Percentiles rank a stretch among this genome's conserved stretches.
These are phyloP conservation scores for Pseudophaeomoniella oleicola DNA, from an alignment of 2,329 filamentous ascomycete genomes.

Conservation along the genomic window DNA sequence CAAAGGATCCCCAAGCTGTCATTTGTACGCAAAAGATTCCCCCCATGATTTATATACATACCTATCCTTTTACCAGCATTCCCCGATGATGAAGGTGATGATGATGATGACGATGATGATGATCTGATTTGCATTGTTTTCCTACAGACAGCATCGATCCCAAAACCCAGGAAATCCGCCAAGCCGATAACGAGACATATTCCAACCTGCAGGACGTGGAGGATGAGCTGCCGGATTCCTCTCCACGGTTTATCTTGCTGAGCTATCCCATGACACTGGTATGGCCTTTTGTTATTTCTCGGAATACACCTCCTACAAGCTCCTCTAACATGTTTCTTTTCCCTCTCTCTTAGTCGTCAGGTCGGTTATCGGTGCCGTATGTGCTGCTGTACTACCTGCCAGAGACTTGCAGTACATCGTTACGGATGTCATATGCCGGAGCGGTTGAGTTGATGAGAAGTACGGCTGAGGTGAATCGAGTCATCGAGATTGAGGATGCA, in stretches of 20 bases:
- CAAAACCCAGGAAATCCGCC: conserved; percentile 75
- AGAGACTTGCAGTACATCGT: conserved; percentile 72
- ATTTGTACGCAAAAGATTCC: conserved; percentile 63
- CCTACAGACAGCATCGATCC: conserved; percentile 75
- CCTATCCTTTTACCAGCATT: too few relatives aligned
- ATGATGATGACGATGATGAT: too few relatives aligned
- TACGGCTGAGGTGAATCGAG: conserved; percentile 73
- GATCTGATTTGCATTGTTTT: not conserved
- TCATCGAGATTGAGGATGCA: conserved; percentile 68
- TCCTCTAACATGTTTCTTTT: too few relatives aligned
- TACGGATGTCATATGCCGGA: conserved; percentile 87
- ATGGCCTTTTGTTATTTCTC: conserved; percentile 19
- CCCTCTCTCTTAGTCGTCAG: too few relatives aligned
- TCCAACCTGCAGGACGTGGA: conserved; percentile 64
- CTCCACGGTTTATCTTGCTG: conserved; percentile 76
- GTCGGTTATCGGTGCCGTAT: conserved; percentile 78
- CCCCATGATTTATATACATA: too few relatives aligned
- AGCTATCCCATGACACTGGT: conserved; percentile 85
- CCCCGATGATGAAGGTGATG: too few relatives aligned
- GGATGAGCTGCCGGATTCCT: conserved; percentile 84
- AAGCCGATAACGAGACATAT: conserved; percentile 70
- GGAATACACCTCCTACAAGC: too few relatives aligned
- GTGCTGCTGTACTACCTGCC: conserved; percentile 92
- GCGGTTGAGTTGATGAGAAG: conserved; percentile 94
- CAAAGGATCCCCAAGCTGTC: conserved; percentile 74